Conservation (phyloP, 768 basidiomycete genomes). For the Grammothele lineata region DNA sequence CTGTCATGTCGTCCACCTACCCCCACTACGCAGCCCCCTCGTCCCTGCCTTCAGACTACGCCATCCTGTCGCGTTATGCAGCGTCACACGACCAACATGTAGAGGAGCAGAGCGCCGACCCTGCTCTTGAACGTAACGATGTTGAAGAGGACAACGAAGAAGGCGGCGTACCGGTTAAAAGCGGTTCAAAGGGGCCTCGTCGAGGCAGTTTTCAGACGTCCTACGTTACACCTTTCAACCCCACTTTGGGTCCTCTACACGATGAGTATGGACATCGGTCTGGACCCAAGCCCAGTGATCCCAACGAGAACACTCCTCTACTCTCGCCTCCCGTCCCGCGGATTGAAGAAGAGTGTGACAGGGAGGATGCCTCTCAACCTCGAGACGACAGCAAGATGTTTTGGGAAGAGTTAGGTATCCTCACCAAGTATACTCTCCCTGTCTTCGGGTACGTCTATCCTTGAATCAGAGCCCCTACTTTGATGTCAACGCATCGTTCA, state of each 20-base stretch:
- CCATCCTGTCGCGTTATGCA: constrained; percentile 51
- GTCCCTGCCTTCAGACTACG: constrained; percentile 64
- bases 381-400: constrained; percentile 34
- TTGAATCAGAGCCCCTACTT: neutral
- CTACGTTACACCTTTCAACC: constrained; percentile 35
- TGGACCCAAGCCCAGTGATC: constrained; percentile 21
- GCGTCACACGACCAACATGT: constrained; percentile 22
- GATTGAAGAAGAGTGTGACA: constrained; percentile 49
- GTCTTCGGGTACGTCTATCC: constrained; percentile 56
- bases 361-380: constrained; percentile 27
- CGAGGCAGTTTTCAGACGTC: constrained; percentile 31
- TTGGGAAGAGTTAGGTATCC: constrained; percentile 55
- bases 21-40: constrained; percentile 46
- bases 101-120: constrained; percentile 8
- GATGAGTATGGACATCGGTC: constrained; percentile 22
- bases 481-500: constrained; percentile 23
- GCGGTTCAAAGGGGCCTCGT: constrained; percentile 6
- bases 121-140: constrained; percentile 3
- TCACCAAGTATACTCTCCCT: constrained; percentile 63
- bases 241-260: constrained; percentile 27
- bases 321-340: constrained; percentile 51
- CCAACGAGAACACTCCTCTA: constrained; percentile 55
- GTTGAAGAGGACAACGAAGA: constrained; percentile 12
- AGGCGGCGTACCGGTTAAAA: constrained; percentile 2
- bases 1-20: constrained; percentile 37